Evolutionary conservation across 2,329 filamentous ascomycete species (phyloP).

Genomic region (Alternaria incomplexa): DNA sequence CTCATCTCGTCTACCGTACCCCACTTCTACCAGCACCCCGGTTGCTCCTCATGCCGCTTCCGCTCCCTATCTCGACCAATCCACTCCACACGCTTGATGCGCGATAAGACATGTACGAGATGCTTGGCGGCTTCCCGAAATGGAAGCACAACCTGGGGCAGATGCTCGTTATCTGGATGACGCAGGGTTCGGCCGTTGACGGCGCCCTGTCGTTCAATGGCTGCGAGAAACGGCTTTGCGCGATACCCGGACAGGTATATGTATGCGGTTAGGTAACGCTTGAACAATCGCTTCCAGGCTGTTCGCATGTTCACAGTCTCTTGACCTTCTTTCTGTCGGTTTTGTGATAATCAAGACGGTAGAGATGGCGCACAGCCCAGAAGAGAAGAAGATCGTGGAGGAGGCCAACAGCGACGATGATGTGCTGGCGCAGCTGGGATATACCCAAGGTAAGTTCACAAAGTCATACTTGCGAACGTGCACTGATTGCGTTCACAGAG

Average conservation of each 20-base stretch:
- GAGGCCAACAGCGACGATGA: conserved; percentile 45
- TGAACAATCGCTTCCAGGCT: not conserved
- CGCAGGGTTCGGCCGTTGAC: not conserved
- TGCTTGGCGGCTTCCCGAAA: conserved; percentile 7
- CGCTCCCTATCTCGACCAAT: conserved; percentile 31
- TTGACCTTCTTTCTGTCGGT: not conserved
- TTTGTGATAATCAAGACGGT: not conserved
- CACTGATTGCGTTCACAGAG: conserved; percentile 46
- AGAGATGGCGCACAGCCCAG: conserved; percentile 15
- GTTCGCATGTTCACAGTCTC: not conserved
- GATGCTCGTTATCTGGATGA: conserved; percentile 14
- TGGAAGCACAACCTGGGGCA: not conserved
- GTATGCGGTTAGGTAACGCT: not conserved
- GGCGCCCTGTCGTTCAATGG: not conserved
- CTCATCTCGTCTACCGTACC: not conserved
- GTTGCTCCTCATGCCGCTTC: not conserved
- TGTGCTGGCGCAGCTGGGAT: conserved; percentile 50
- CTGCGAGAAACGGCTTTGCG: conserved; percentile 5
- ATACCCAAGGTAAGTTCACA: conserved; percentile 43
- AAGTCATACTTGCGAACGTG: not conserved
- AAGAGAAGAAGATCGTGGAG: conserved; percentile 34
- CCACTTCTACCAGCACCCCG: conserved; percentile 14
- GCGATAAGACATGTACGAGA: conserved; percentile 30
- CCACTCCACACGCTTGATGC: conserved; percentile 8
- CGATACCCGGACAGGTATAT: conserved; percentile 13